Evolutionary conservation across 2,329 filamentous ascomycete genomes (phyloP).

Genomic region (Didymella glomerata): DNA sequence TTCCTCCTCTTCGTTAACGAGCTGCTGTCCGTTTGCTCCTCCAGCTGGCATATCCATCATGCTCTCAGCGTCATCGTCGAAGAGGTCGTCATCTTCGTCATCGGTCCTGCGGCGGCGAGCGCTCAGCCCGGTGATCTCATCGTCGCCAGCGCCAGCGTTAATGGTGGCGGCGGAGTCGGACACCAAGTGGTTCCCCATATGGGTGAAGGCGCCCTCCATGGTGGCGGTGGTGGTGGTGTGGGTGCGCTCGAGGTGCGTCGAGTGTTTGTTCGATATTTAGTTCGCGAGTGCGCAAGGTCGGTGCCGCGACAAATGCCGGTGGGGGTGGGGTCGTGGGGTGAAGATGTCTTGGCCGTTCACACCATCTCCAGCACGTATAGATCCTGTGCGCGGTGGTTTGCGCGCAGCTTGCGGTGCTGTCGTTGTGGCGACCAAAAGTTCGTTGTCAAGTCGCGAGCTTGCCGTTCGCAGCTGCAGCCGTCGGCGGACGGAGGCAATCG

Average conservation of each 20-base stretch:
- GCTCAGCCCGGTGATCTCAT: conserved; percentile 81
- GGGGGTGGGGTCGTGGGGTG: conserved; percentile 19
- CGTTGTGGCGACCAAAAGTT: conserved; percentile 33
- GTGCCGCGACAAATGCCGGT: conserved; percentile 17
- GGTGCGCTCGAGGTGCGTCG: conserved; percentile 16
- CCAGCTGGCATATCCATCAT: conserved; percentile 84
- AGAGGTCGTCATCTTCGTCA: conserved; percentile 87
- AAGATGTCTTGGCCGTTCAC: conserved; percentile 24
- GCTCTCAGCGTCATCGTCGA: conserved; percentile 75
- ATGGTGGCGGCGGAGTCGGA: conserved; percentile 86
- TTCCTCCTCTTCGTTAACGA: conserved; percentile 73
- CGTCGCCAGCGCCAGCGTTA: conserved; percentile 86
- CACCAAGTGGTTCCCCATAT: conserved; percentile 85
- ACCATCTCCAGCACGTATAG: conserved; percentile 36
- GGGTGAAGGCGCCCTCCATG: conserved; percentile 90
- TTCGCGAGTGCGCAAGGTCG: conserved; percentile 19
- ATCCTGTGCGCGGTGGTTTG: conserved; percentile 30
- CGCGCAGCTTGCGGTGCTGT: conserved; percentile 23
- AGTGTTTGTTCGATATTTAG: conserved; percentile 21
- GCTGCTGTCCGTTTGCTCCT: conserved; percentile 69
- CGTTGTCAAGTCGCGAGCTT: conserved; percentile 21
- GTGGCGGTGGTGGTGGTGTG: conserved; percentile 24
- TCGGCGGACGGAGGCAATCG: conserved; percentile 17
- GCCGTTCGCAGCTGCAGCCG: conserved; percentile 13
- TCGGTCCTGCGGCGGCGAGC: conserved; percentile 75